Evolutionary conservation across 2,329 filamentous ascomycete species (phyloP), one percentile per base, ranked within the genome.

Genomic region (Botryosphaeria dothidea): DNA sequence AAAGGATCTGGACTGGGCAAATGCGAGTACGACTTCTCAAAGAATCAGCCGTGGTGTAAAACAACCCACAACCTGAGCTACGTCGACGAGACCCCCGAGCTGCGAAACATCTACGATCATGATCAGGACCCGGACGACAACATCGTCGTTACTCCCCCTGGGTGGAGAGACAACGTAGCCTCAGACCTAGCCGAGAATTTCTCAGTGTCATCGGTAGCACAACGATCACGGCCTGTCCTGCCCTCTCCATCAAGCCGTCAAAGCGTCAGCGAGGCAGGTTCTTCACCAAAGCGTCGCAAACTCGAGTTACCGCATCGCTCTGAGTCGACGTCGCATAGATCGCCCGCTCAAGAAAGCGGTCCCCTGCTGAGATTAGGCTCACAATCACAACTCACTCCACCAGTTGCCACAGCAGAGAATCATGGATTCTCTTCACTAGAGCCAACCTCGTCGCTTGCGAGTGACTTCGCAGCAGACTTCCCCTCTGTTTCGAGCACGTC

Each of bases 91-190:
- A 75, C 73, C 9, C 69, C 67, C 62, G 73, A 75, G 58, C 68
- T 75, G 21, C 71, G 71, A 60, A 73, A 68, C 65, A 71, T 74
- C 25, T 74, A 74, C 66, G 71, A 74, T 27, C 70, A 70, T 51
- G 70, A 70, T 36, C 66, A 64, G 7, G 69, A 72, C n/a, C 65
- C 69, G 1, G 62, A 65, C 3, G 36, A 52, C 25, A 51, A 62
- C 27, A 56, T 19, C 19, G 52, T 62, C 6, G 25, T 34, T 17
- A 67, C 66, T 4, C 66, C 66, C 8, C 34, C 57, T 13, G 65
- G 66, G 7, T 67, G 65, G 65, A 49, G 46, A 43, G 61, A 48
- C 21, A 64, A 62, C 49, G 27, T 17, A 45, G 38, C 45, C 41
- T 64, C 60, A 8, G 52, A 25, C 19, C 15, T 36, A 5, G 17